These are phyloP conservation scores for Aureoboletus auriporus DNA, from an alignment of 768 basidiomycete species.

Conservation along the genomic window DNA sequence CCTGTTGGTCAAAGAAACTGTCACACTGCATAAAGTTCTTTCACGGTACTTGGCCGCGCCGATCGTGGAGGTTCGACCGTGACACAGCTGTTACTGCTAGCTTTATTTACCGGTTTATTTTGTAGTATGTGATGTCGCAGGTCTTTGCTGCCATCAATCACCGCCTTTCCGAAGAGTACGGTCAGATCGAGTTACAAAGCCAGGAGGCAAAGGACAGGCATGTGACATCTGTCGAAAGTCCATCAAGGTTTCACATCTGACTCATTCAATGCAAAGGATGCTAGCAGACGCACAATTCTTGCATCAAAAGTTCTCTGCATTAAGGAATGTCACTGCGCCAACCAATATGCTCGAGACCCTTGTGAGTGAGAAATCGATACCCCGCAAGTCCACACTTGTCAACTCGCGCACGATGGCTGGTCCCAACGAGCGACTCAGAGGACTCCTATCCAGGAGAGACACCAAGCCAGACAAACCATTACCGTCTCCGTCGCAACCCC, in stretches of 20 bases:
- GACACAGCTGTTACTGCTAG: conserved; percentile 8
- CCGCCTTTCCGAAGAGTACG: conserved; percentile 83
- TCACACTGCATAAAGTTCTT: conserved; percentile 92
- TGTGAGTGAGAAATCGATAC: conserved; percentile 73
- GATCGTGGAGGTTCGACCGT: conserved; percentile 69
- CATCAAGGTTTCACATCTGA: conserved; percentile 12
- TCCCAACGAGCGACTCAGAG: conserved; percentile 37
- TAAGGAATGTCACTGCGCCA: conserved; percentile 70
- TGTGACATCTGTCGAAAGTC: conserved; percentile 8
- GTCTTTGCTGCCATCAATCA: conserved; percentile 93
- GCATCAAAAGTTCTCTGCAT: conserved; percentile 66
- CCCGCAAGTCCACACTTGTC: conserved; percentile 31
- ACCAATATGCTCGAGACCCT: conserved; percentile 82
- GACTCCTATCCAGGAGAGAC: conserved; percentile 31
- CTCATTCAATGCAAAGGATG: conserved; percentile 46
- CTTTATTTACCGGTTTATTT: conserved; percentile 10
- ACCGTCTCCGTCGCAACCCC: conserved; percentile 23
- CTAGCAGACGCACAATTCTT: conserved; percentile 76
- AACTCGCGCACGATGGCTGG: conserved; percentile 20
- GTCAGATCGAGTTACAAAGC: conserved; percentile 74
- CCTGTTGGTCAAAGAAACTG: conserved; percentile 89
- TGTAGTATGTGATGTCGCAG: conserved; percentile 88
- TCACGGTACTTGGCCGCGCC: conserved; percentile 79
- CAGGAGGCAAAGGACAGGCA: conserved; percentile 85
- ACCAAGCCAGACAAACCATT: conserved; percentile 25